These are phyloP conservation scores for Saccharomycopsis schoenii DNA, from an alignment of 805 yeast genomes.

Conservation along the genomic window DNA sequence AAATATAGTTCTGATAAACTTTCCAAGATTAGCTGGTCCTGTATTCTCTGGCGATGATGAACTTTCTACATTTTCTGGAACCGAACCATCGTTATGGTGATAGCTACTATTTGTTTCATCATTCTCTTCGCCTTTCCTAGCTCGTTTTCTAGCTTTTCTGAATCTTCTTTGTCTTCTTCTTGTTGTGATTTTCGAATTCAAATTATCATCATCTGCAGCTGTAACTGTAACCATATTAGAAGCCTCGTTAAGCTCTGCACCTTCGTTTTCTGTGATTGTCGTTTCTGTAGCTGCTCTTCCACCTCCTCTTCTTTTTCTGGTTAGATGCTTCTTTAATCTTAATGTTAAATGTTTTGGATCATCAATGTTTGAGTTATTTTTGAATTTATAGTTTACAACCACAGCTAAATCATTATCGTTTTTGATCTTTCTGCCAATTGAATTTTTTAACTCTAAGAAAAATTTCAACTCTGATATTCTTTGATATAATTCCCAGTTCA, in stretches of 20 bases:
- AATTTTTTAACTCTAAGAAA: slow-evolving; percentile 9
- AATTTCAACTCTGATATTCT: slow-evolving; percentile 9
- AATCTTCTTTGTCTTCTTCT: neutral
- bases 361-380: neutral
- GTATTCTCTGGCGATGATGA: neutral
- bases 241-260: neutral
- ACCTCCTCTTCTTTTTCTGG: no score
- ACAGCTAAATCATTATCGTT: slow-evolving; percentile 5
- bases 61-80: neutral
- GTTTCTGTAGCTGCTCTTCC: neutral
- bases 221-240: neutral
- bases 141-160: neutral
- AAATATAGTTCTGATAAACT: neutral
- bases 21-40: neutral
- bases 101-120: neutral
- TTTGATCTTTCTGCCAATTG: slow-evolving; percentile 12
- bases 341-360: neutral
- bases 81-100: neutral
- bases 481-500: slow-evolving; percentile 15
- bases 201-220: neutral
- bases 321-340: neutral
- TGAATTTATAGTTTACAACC: neutral
- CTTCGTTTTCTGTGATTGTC: neutral
- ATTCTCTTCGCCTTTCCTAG: neutral
- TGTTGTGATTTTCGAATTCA: neutral